Base-by-base conservation (phyloP, 257 asterid species). In the Mitragyna speciosa region DNA sequence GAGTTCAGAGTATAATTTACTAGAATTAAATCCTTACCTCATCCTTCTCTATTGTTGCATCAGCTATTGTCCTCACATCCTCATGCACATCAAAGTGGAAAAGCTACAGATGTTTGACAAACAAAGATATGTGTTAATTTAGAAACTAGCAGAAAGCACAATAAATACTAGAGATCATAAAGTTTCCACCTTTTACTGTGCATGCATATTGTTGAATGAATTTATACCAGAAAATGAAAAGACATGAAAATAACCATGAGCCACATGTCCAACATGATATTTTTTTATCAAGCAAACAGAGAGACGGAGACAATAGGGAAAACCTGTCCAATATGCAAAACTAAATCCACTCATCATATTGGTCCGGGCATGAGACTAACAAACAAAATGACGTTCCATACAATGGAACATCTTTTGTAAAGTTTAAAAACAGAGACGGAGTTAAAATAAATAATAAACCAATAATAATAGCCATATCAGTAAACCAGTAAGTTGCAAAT, bases 1-100 rank as follows among this genome's bases (percentile, higher is more conserved):
- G 4, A 9, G 39, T 4, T 1, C 39, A 65, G 30, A 1, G 12
- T n/a, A 63, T 28, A 76, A 45, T 26, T 28, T 31, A 51, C 72
- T 26, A 67, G 70, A 58, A 12, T 4, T 48, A 24, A 47, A 49
- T 16, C 64, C 77, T 73, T 82, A 95, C 99, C 99, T 96, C 99
- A 86, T 96, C 99, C 87, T 96, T 96, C 92, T 96, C 99, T 9
- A 90, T 89, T 67, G 96, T 94, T 63, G 99, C 98, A 72, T 96
- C 97, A 69, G 97, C 99, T 75, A 83, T 96, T 76, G 98, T 96
- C 54, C 99, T 90, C 78, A 96, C 99, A 85, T 96, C 99, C 87
- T 96, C 99, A 48, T 96, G 99, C 28, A 96, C 99, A 86, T 96
- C 99, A 77, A 96, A 96, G 89, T 96, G 98, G 90, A 96, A 96